Evolutionary conservation across 208 protist species (phyloP).

Genomic region (Phytomonas francai): DNA sequence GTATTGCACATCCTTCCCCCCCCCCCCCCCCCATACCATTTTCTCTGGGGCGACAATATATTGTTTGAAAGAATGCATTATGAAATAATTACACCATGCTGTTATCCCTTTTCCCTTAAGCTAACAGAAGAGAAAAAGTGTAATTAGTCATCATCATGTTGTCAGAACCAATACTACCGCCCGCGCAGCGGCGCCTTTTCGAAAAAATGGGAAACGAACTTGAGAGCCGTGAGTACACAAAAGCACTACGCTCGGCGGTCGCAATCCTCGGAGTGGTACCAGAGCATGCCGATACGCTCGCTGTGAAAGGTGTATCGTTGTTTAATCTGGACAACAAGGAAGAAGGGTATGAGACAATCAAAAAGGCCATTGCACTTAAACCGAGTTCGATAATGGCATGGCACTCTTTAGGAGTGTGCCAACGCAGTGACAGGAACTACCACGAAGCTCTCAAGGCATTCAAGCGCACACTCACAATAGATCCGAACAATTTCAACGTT

Average conservation of each 20-base stretch:
- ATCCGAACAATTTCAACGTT: conserved; percentile 81
- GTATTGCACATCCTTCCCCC: too few relatives aligned
- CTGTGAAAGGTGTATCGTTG: conserved; percentile 73
- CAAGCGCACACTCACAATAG: conserved; percentile 61
- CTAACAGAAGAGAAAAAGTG: too few relatives aligned
- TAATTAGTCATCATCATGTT: conserved; percentile 2
- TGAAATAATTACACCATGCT: too few relatives aligned
- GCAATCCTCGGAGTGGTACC: conserved; percentile 54
- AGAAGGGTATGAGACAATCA: conserved; percentile 55
- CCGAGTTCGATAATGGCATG: conserved; percentile 83
- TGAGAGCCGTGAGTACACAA: conserved; percentile 71
- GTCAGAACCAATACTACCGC: conserved; percentile 15
- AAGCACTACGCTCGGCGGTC: conserved; percentile 69
- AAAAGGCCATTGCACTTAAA: conserved; percentile 42
- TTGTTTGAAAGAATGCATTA: too few relatives aligned
- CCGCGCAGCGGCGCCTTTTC: conserved; percentile 58
- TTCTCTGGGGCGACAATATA: too few relatives aligned
- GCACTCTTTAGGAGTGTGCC: conserved; percentile 92
- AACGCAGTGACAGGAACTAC: conserved; percentile 88
- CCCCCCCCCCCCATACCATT: too few relatives aligned
- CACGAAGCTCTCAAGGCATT: conserved; percentile 90
- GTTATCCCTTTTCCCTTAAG: too few relatives aligned
- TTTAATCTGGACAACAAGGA: conserved; percentile 63
- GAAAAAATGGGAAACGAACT: conserved; percentile 75
- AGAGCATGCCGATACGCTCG: conserved; percentile 74